These are phyloP conservation scores for Scheffersomyces insectosa DNA, from an alignment of 1,139 yeast species.

Conservation along the genomic window DNA sequence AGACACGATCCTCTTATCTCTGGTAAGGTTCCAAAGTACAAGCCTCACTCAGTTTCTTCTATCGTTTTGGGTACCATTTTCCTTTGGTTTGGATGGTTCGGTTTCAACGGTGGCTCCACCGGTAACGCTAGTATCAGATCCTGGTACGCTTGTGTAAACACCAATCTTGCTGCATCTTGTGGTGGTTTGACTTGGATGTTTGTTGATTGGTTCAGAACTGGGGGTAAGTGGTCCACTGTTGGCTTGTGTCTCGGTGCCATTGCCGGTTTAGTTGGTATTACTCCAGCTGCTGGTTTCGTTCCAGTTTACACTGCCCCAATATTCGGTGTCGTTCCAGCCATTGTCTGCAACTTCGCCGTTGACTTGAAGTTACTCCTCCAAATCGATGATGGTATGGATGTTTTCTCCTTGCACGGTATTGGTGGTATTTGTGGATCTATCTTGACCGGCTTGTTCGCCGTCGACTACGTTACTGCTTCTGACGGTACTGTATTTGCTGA, in stretches of 20 bases:
- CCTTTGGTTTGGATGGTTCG: slow-evolving; percentile 98
- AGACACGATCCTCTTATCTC: slow-evolving; percentile 79
- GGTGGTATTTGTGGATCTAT: slow-evolving; percentile 88
- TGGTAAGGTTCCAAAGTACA: slow-evolving; percentile 77
- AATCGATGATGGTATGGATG: slow-evolving; percentile 96
- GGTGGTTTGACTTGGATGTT: slow-evolving; percentile 96
- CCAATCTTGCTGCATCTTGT: slow-evolving; percentile 87
- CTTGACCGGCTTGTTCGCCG: slow-evolving; percentile 89
- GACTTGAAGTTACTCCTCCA: slow-evolving; percentile 70
- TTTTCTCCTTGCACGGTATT: slow-evolving; percentile 89
- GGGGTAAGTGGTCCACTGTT: slow-evolving; percentile 91
- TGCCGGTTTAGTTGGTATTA: slow-evolving; percentile 93
- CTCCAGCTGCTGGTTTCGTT: slow-evolving; percentile 96
- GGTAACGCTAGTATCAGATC: slow-evolving; percentile 90
- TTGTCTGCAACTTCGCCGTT: slow-evolving; percentile 80
- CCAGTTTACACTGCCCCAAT: slow-evolving; percentile 87
- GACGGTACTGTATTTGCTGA: slow-evolving; percentile 61
- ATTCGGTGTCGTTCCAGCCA: slow-evolving; percentile 79
- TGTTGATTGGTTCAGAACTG: slow-evolving; percentile 84
- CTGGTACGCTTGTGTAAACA: slow-evolving; percentile 89
- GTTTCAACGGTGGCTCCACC: slow-evolving; percentile 96
- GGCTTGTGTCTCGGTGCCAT: slow-evolving; percentile 93
- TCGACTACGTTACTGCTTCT: slow-evolving; percentile 84
- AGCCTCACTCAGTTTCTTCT: slow-evolving; percentile 87
- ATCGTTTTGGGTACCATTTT: slow-evolving; percentile 93